These are phyloP conservation scores for Starmerella vitae DNA, from an alignment of 805 yeast species.

Conservation along the genomic window DNA sequence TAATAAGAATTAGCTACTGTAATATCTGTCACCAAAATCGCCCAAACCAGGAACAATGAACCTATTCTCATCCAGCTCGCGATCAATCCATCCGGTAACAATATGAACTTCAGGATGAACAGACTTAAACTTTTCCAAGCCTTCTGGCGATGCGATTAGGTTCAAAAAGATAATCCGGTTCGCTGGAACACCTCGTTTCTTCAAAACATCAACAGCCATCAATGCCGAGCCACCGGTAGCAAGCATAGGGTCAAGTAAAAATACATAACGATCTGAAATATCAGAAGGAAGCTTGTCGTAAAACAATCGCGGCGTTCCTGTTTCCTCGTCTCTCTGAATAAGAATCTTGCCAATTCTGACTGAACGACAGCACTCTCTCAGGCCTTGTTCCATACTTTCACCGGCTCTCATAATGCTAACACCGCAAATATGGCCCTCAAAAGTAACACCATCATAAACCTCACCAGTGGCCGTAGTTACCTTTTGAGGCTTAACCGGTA, in stretches of 20 bases:
- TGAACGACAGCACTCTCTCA: constrained; percentile 92
- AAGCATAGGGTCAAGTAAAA: constrained; percentile 89
- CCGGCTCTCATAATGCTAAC: constrained; percentile 98
- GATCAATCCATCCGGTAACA: constrained; percentile 88
- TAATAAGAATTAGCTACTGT: constrained; percentile 46
- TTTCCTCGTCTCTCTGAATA: constrained; percentile 96
- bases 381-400: constrained; percentile 97
- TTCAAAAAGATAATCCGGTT: constrained; percentile 83
- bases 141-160: constrained; percentile 89
- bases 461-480: constrained; percentile 70
- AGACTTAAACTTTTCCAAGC: constrained; percentile 61
- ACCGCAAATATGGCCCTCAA: constrained; percentile 90
- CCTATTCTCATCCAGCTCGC: constrained; percentile 68
- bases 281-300: constrained; percentile 92
- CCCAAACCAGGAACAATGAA: constrained; percentile 92
- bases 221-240: constrained; percentile 98
- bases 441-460: constrained; percentile 59
- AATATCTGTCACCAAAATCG: constrained; percentile 96
- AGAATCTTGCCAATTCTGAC: constrained; percentile 93
- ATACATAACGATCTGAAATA: constrained; percentile 74
- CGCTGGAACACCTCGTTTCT: constrained; percentile 72
- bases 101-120: constrained; percentile 75
- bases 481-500: constrained; percentile 62
- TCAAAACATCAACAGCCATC: constrained; percentile 88
- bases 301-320: constrained; percentile 80